phyloP scores from a whole-genome alignment of 495 filamentous ascomycete species.

The Haplographium delicatum region DNA sequence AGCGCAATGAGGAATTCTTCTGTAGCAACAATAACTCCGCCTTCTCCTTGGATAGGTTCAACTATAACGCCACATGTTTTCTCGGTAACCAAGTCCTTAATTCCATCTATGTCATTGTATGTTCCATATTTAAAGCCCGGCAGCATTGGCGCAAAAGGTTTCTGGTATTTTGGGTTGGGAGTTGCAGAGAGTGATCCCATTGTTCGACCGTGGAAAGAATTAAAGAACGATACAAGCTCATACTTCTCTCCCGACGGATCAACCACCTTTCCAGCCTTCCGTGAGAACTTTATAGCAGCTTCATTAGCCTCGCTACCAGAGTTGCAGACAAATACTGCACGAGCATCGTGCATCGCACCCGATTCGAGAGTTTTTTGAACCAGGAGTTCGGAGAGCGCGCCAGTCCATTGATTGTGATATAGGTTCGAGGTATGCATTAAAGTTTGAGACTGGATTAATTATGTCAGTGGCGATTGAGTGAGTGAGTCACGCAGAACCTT shows the following conservation, averaged over 20 bases:
- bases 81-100: slow-evolving; percentile 69
- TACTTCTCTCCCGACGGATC: slow-evolving; percentile 68
- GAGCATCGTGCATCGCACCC: slow-evolving; percentile 74
- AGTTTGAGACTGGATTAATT: slow-evolving; percentile 52
- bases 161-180: slow-evolving; percentile 97
- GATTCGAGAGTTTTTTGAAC: slow-evolving; percentile 67
- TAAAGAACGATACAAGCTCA: slow-evolving; percentile 83
- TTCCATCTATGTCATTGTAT: slow-evolving; percentile 71
- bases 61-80: slow-evolving; percentile 92
- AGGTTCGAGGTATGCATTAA: slow-evolving; percentile 90
- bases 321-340: slow-evolving; percentile 90
- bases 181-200: slow-evolving; percentile 91
- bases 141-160: slow-evolving; percentile 90
- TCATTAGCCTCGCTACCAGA: slow-evolving; percentile 95
- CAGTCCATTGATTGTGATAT: slow-evolving; percentile 94
- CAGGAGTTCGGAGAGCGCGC: slow-evolving; percentile 78
- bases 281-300: slow-evolving; percentile 92
- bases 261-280: slow-evolving; percentile 75
- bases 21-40: slow-evolving; percentile 79
- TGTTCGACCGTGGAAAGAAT: slow-evolving; percentile 92
- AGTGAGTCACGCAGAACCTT: slow-evolving; percentile 10
- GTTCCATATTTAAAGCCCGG: slow-evolving; percentile 85
- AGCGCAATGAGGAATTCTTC: slow-evolving; percentile 76
- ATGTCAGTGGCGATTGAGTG: not conserved
- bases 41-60: slow-evolving; percentile 97